phyloP scores from a whole-genome alignment of 2,329 filamentous ascomycete species.

The Pestalotiopsis sp. region DNA sequence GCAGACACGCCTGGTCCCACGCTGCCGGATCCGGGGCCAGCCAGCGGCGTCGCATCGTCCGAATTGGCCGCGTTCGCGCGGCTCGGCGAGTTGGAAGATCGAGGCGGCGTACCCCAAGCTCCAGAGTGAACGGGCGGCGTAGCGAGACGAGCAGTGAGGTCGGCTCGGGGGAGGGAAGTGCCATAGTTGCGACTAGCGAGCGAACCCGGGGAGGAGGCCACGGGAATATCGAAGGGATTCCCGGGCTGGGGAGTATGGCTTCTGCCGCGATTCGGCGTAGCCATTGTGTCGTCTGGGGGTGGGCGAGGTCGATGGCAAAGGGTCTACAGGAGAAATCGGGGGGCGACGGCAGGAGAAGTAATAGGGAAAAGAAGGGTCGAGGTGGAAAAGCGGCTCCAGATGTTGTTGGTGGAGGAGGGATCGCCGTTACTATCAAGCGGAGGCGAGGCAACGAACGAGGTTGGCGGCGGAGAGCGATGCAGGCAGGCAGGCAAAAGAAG shows the following conservation, averaged over 20 bases:
- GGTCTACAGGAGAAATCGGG: not conserved
- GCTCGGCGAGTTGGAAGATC: slow-evolving; percentile 49
- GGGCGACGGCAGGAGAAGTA: not conserved
- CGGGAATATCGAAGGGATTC: slow-evolving; percentile 36
- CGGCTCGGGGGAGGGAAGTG: slow-evolving; percentile 56
- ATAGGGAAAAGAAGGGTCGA: not conserved
- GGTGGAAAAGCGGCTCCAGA: not conserved
- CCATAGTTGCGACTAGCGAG: slow-evolving; percentile 46
- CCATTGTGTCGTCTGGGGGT: slow-evolving; percentile 22
- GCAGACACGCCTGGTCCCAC: slow-evolving; percentile 84
- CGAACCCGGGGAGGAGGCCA: slow-evolving; percentile 50
- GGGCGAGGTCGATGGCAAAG: not conserved
- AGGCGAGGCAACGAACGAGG: not conserved
- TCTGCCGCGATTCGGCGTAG: slow-evolving; percentile 37
- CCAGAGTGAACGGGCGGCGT: slow-evolving; percentile 53
- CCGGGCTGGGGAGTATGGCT: slow-evolving; percentile 34
- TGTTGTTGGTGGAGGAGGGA: slow-evolving; percentile 12
- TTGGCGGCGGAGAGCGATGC: not conserved
- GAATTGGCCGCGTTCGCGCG: slow-evolving; percentile 39
- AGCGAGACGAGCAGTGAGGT: slow-evolving; percentile 61
- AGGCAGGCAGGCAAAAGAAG: not conserved
- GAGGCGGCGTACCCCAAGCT: slow-evolving; percentile 43
- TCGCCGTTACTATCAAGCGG: not conserved
- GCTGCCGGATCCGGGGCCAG: slow-evolving; percentile 62
- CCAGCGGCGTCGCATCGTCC: slow-evolving; percentile 60